A percentile compares a stretch with the other conserved stretches of the same genome.
Evolutionary conservation across 805 yeast species (phyloP).

Genomic region (Jamesozyma spencerorum): DNA sequence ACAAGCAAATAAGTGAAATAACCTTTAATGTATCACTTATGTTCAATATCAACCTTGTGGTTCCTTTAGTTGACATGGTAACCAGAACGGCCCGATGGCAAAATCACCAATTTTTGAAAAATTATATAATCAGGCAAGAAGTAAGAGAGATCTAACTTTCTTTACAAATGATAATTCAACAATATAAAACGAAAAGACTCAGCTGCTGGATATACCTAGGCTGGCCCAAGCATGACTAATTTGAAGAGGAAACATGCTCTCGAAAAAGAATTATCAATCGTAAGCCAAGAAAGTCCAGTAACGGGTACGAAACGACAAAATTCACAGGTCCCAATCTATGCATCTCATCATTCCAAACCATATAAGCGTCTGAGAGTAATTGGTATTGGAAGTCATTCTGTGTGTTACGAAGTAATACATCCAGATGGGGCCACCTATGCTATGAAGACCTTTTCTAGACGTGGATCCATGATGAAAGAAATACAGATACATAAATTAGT

Average conservation of each 20-base stretch:
- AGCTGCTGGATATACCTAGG: too few species aligned
- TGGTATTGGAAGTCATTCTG: slow-evolving; percentile 2
- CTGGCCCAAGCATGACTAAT: neutral
- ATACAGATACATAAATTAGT: slow-evolving; percentile 4
- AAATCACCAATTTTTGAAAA: too few species aligned
- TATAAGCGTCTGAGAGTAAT: slow-evolving; percentile 1
- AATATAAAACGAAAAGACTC: too few species aligned
- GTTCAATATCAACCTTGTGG: too few species aligned
- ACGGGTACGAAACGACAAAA: slow-evolving; percentile 1
- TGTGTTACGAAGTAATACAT: slow-evolving; percentile 4
- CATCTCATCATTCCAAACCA: slow-evolving; percentile 1
- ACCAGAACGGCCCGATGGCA: too few species aligned
- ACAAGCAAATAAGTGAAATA: too few species aligned
- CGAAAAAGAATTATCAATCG: neutral
- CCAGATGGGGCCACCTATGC: slow-evolving; percentile 4
- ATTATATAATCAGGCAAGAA: too few species aligned
- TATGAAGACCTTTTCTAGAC: slow-evolving; percentile 1
- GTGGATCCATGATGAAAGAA: slow-evolving; percentile 1
- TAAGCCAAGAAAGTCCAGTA: neutral
- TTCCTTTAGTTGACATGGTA: too few species aligned
- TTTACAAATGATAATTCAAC: too few species aligned
- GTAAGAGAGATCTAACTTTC: too few species aligned
- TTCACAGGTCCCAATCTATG: slow-evolving; percentile 1
- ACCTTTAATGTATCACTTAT: too few species aligned
- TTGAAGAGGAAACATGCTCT: neutral